Percentiles rank a stretch among this genome's conserved stretches.
Evolutionary conservation across 495 filamentous ascomycete genomes (phyloP).

Genomic region (Daldinia caldariorum): DNA sequence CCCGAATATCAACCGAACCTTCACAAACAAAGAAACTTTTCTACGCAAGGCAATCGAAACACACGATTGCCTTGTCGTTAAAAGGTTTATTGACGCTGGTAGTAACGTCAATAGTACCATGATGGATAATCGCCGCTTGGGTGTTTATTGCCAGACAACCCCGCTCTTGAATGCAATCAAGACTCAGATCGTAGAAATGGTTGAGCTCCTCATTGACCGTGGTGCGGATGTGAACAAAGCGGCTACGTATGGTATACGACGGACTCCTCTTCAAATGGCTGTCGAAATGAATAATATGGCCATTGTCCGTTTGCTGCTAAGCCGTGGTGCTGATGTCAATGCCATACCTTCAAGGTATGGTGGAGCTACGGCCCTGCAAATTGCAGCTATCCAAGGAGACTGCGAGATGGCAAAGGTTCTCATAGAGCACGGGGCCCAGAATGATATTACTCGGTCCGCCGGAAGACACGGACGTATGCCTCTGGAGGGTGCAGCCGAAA

Average conservation of each 20-base stretch:
- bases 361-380: background rate
- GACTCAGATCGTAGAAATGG: background rate
- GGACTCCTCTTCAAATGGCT: background rate
- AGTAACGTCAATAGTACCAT: background rate
- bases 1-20: background rate
- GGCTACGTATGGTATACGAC: background rate
- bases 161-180: background rate
- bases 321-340: background rate
- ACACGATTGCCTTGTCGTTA: background rate
- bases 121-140: no score
- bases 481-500: background rate
- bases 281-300: background rate
- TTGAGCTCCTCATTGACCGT: background rate
- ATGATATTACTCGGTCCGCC: background rate
- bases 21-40: background rate
- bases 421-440: background rate
- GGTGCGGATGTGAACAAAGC: background rate
- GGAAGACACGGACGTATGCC: background rate
- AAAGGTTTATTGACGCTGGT: background rate
- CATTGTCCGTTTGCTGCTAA: background rate
- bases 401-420: background rate
- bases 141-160: no score
- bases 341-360: background rate
- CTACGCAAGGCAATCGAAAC: background rate
- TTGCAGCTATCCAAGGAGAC: background rate